Evolutionary conservation across 805 yeast genomes (phyloP), one percentile per base, ranked within the genome.

Genomic region (Ogataea minuta): DNA sequence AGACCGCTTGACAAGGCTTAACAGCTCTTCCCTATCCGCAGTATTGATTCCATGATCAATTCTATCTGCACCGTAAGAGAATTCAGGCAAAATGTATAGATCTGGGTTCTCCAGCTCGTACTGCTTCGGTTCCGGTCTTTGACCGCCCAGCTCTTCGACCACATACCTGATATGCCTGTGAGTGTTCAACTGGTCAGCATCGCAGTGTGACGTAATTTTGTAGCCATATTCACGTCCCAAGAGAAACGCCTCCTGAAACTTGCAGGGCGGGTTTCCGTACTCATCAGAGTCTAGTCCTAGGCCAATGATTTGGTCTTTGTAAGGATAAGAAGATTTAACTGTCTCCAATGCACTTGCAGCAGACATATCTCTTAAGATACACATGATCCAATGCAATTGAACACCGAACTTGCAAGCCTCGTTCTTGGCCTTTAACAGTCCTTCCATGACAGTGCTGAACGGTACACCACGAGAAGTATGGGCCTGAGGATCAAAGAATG

Each of bases 401-500:
- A 69, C 62, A 3, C 68, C 71, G 37, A 53, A 63, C 37, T 54
- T 41, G 6, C 43, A 30, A n/a, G 74, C 73, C 31, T 64, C 68
- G 17, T 54, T 47, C 42, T 71, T 65, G 4, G 74, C 75, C 34
- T 61, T 55, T 43, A 64, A 46, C 36, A 70, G 61, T 0, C 74
- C 75, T 14, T 48, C 46, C 36, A 69, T 64, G 6, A 70, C 71
- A 9, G 52, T 48, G 13, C 66, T 67, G 20, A 69, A 53, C 14
- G 54, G 41, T 14, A 70, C 56, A 6, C 70, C 72, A 36, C 74
- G 52, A 34, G 67, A 70, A 14, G 68, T 62, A 47, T 70, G 75
- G 13, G 70, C 74, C 47, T 70, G 75, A 10, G 75, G 75, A 39
- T 70, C 75, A 38, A 70, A 70, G 45, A 70, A 70, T 5, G 64